phyloP scores from a whole-genome alignment of 345 rosid genomes.

The Lepidium sativum region DNA sequence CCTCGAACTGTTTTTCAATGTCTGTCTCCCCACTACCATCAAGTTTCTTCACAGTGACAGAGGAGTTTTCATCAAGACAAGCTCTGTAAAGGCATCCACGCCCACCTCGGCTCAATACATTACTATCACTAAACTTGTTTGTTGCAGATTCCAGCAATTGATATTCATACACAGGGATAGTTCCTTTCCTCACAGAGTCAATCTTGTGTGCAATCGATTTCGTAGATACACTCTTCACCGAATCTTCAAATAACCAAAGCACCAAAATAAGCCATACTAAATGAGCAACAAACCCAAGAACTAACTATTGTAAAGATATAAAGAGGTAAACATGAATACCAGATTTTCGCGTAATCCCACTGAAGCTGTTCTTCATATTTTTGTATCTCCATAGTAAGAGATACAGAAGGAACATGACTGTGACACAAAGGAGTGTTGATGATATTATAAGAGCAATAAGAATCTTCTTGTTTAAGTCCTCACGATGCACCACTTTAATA shows the following conservation, averaged over 20 bases:
- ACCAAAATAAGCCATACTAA: not conserved
- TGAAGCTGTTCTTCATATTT: slow-evolving; percentile 32
- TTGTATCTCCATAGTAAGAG: slow-evolving; percentile 59
- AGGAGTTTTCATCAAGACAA: slow-evolving; percentile 48
- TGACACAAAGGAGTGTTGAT: slow-evolving; percentile 51
- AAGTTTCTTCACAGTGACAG: slow-evolving; percentile 68
- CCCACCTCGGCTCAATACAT: slow-evolving; percentile 53
- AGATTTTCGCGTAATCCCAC: slow-evolving; percentile 32
- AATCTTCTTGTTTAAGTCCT: slow-evolving; percentile 75
- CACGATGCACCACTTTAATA: slow-evolving; percentile 51
- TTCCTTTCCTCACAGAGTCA: slow-evolving; percentile 44
- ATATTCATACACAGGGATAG: slow-evolving; percentile 56
- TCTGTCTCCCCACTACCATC: slow-evolving; percentile 42
- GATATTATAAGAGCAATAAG: slow-evolving; percentile 66
- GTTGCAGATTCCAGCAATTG: slow-evolving; percentile 67
- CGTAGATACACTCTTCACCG: slow-evolving; percentile 33
- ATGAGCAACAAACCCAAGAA: not conserved
- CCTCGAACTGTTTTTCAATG: slow-evolving; percentile 64
- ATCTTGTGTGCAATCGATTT: slow-evolving; percentile 37
- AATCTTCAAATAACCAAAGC: slow-evolving; percentile 36
- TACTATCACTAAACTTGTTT: slow-evolving; percentile 56
- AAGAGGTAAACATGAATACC: slow-evolving; percentile 30
- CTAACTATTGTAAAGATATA: too few species aligned
- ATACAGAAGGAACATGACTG: slow-evolving; percentile 45
- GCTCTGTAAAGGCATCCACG: slow-evolving; percentile 62